Base-by-base conservation (phyloP, 2,329 filamentous ascomycete species). In the Clarireedia homoeocarpa region DNA sequence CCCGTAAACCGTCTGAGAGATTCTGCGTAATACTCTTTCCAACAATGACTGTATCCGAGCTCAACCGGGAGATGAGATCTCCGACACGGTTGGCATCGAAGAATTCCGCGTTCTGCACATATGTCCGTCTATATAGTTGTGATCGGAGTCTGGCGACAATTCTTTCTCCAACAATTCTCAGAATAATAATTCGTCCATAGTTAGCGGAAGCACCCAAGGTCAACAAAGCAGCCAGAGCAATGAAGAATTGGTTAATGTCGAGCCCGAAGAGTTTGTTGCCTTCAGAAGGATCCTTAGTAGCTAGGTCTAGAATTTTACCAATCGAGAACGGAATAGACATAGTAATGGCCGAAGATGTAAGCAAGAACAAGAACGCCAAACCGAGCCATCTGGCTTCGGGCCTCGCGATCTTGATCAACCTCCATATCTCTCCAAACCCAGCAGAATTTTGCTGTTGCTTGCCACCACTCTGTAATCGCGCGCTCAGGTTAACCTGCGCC, bases 21-120 rank as follows among this genome's bases (percentile, higher is more conserved):
- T 99, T 99, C 69, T 97, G 92, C 0, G 94, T 99, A 62, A 99
- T 96, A 66, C 91, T 96, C 74, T 99, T 99, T 69, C 92, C 94
- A 54, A 99, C 94, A 67, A 99, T 95, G 67, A 97, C 90, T 0
- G 94, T 96, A 71, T 99, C 95, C 2, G 91, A 95, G 66, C 92
- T 91, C 47, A 99, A 82, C 39, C 95, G 86, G 39, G 92, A 97
- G 67, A 99, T 96, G 64, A 99, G 76, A 70, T 99, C 94, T 70
- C 94, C 94, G 26, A 96, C 91, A 26, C 94, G 83, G 73, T 99
- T 99, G 40, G 94, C 94, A 70, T 99, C 94, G 68, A 99, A 99
- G 75, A 99, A 99, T 68, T 97, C 94, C 57, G 94, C 94, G 71
- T 99, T 94, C 71, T 99, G 94, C n/a, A 94, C 81, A 65, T 95